These are phyloP conservation scores for Choanephora cucurbitarum DNA, from an alignment of 371 early-diverging fungal species.

Conservation along the genomic window DNA sequence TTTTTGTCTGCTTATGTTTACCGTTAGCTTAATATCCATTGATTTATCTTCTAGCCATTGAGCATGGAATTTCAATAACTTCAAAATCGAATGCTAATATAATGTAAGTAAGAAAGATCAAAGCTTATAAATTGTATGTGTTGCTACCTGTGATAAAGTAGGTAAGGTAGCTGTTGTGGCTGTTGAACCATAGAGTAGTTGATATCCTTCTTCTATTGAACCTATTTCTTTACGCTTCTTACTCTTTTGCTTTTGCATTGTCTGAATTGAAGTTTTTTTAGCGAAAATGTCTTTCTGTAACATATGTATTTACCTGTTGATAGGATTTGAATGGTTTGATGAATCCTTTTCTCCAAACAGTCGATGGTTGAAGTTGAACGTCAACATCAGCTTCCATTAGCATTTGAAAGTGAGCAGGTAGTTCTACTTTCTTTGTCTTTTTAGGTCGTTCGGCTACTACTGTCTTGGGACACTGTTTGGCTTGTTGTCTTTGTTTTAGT, in stretches of 20 bases:
- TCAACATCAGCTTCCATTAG: conserved; percentile 1
- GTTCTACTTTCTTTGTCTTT: conserved; percentile 14
- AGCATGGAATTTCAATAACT: conserved; percentile 23
- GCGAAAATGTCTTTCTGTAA: background rate
- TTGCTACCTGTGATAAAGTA: conserved; percentile 24
- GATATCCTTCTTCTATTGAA: conserved; percentile 11
- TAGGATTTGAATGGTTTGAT: conserved; percentile 25
- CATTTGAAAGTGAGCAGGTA: conserved; percentile 36
- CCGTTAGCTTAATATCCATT: conserved; percentile 19
- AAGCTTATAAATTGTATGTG: background rate
- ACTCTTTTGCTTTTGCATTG: conserved; percentile 16
- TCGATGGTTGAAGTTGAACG: conserved; percentile 13
- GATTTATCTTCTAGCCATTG: conserved; percentile 30
- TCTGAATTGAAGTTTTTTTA: background rate
- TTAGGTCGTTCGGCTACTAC: conserved; percentile 35
- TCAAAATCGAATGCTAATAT: conserved; percentile 25
- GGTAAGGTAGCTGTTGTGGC: conserved; percentile 6
- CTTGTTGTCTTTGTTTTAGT: conserved; percentile 39
- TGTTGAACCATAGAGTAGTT: background rate
- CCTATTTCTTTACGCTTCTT: conserved; percentile 15
- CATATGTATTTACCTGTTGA: conserved; percentile 24
- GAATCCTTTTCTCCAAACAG: conserved; percentile 36
- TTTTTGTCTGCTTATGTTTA: too few species aligned
- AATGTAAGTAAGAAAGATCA: too few species aligned
- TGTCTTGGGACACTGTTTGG: conserved; percentile 31